phyloP scores from a whole-genome alignment of 495 filamentous ascomycete genomes.

The Cercophora newfieldiana region DNA sequence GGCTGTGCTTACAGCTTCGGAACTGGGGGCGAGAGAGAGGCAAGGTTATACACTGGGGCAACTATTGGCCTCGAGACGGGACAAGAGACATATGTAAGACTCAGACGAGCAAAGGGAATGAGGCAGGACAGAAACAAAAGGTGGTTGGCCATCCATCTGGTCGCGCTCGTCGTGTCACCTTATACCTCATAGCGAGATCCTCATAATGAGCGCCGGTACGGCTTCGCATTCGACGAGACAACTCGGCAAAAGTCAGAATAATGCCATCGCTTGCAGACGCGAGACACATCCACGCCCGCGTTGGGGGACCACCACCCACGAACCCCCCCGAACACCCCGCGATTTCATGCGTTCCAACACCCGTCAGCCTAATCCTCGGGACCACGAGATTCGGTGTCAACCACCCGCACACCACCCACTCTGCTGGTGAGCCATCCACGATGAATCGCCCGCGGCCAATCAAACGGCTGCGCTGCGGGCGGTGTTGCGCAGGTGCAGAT shows the following conservation, averaged over 20 bases:
- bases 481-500: background rate
- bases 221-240: slow-evolving; percentile 2
- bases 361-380: background rate
- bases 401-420: background rate
- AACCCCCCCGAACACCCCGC: background rate
- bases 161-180: background rate
- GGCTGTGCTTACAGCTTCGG: background rate
- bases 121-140: background rate
- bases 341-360: slow-evolving; percentile 12
- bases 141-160: background rate
- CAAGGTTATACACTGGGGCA: background rate
- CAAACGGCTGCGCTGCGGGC: slow-evolving; percentile 6
- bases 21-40: background rate
- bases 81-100: background rate
- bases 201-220: background rate
- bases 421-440: background rate
- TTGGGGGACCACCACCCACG: background rate
- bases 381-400: background rate
- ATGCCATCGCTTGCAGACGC: slow-evolving; percentile 8
- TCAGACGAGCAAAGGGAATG: background rate
- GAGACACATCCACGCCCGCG: background rate
- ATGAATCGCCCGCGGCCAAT: slow-evolving; percentile 12
- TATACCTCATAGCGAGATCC: background rate
- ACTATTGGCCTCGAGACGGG: background rate
- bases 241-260: slow-evolving; percentile 4